phyloP scores from a whole-genome alignment of 345 rosid species.

The Conringia planisiliqua region DNA sequence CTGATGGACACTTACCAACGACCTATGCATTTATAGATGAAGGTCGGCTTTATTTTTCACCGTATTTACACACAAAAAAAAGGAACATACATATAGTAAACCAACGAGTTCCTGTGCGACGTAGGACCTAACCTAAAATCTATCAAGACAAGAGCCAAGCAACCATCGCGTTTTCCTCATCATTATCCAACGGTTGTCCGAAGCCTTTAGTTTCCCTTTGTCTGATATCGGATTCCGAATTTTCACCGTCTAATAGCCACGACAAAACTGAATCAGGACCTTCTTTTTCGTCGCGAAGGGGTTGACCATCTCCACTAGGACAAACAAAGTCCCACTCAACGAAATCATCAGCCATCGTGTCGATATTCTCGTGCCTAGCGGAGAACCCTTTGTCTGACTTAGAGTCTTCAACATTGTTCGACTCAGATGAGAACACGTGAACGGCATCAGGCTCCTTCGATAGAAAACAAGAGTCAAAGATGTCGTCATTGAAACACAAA shows the following conservation, averaged over 20 bases:
- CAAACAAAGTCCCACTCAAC: constrained; percentile 28
- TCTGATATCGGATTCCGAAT: background rate
- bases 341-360: background rate
- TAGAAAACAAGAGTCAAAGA: constrained; percentile 7
- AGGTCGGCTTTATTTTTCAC: background rate
- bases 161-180: constrained; percentile 27
- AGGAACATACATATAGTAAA: background rate
- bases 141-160: constrained; percentile 44
- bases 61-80: background rate
- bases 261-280: background rate
- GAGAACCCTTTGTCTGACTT: background rate
- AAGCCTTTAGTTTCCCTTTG: background rate
- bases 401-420: background rate
- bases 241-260: constrained; percentile 21
- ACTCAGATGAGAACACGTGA: background rate
- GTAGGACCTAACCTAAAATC: background rate
- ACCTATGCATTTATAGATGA: background rate
- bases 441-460: background rate
- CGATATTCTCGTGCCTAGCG: background rate
- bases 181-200: constrained; percentile 10
- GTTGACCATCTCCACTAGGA: constrained; percentile 9
- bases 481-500: constrained; percentile 1
- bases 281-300: constrained; percentile 9
- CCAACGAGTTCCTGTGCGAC: background rate
- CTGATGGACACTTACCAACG: background rate